phyloP scores from a whole-genome alignment of 2,329 filamentous ascomycete species.

The Thelonectria blattea region DNA sequence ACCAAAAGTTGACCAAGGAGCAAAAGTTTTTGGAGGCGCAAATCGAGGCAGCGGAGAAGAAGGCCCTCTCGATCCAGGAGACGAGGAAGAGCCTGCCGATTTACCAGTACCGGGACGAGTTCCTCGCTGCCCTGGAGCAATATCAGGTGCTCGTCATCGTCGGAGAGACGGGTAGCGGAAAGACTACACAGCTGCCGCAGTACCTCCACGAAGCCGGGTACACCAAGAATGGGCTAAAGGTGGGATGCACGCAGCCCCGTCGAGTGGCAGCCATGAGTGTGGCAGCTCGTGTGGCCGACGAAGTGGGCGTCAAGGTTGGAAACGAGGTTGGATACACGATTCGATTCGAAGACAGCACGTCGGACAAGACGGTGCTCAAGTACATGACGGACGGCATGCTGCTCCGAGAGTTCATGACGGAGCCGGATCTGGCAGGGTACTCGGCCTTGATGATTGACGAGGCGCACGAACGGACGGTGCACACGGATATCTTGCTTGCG shows the following conservation, averaged over 20 bases:
- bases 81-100: conserved; percentile 90
- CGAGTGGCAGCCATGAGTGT: conserved; percentile 98
- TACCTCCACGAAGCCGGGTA: conserved; percentile 92
- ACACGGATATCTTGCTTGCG: conserved; percentile 88
- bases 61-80: conserved; percentile 86
- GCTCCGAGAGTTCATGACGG: conserved; percentile 85
- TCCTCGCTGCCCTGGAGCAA: conserved; percentile 83
- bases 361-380: conserved; percentile 88
- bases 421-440: conserved; percentile 82
- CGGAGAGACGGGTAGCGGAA: conserved; percentile 92
- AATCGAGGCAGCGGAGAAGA: conserved; percentile 87
- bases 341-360: conserved; percentile 91
- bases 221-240: conserved; percentile 81
- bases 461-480: conserved; percentile 90
- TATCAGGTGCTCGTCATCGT: conserved; percentile 91
- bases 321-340: conserved; percentile 95
- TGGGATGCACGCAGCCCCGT: conserved; percentile 93
- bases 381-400: conserved; percentile 99
- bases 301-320: conserved; percentile 88
- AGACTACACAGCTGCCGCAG: conserved; percentile 94
- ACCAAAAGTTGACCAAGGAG: conserved; percentile 75
- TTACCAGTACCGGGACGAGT: conserved; percentile 83
- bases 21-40: conserved; percentile 80
- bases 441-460: conserved; percentile 96
- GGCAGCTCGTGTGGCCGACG: conserved; percentile 92